Conservation (phyloP, 2,329 filamentous ascomycete species). For the Ascochyta koolunga region DNA sequence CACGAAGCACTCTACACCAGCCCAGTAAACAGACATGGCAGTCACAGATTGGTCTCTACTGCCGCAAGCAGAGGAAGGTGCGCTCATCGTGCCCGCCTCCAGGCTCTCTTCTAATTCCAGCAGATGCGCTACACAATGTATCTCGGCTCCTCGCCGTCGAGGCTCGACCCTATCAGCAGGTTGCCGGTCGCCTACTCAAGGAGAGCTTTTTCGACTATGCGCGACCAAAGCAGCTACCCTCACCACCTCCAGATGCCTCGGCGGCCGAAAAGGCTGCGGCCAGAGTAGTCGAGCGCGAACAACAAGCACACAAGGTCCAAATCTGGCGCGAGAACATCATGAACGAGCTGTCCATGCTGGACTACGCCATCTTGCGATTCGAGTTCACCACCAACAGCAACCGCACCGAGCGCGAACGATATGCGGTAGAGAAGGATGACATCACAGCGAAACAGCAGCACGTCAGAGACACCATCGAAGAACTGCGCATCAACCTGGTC, state of each 20-base stretch:
- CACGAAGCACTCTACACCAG: background rate
- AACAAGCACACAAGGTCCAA: conserved; percentile 62
- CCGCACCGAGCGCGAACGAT: conserved; percentile 79
- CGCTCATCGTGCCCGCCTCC: background rate
- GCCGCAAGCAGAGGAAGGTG: conserved; percentile 72
- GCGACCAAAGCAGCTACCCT: conserved; percentile 63
- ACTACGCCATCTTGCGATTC: conserved; percentile 83
- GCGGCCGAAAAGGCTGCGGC: conserved; percentile 54
- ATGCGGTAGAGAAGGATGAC: conserved; percentile 77
- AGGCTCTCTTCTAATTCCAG: conserved; percentile 8
- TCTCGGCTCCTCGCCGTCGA: conserved; percentile 86
- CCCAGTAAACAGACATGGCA: conserved; percentile 50
- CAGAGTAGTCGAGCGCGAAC: conserved; percentile 55
- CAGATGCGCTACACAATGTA: conserved; percentile 80
- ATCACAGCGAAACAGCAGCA: conserved; percentile 79
- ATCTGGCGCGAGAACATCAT: conserved; percentile 82
- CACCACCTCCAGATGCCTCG: conserved; percentile 68
- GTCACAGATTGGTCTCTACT: conserved; percentile 66
- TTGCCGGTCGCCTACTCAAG: conserved; percentile 78
- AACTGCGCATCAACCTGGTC: conserved; percentile 76
- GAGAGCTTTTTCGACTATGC: conserved; percentile 68
- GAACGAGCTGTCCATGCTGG: conserved; percentile 87
- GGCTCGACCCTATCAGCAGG: conserved; percentile 88
- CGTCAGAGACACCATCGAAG: conserved; percentile 75
- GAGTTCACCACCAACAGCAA: conserved; percentile 88